Evolutionary conservation across 768 basidiomycete species (phyloP).

Genomic region (Agaricus sinodeliciosus): DNA sequence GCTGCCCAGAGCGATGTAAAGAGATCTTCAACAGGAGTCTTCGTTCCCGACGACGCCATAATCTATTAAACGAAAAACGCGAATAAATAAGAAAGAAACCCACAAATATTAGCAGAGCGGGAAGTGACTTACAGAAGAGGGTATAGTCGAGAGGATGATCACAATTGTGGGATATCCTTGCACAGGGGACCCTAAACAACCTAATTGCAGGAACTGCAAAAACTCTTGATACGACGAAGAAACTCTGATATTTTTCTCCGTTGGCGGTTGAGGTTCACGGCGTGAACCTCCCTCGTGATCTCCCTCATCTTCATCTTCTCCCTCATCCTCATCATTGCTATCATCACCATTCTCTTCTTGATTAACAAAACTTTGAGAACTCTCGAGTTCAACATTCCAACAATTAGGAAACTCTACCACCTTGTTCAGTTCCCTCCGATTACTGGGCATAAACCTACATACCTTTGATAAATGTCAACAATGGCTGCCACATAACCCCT

Average conservation of each 20-base stretch:
- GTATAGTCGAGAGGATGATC: conserved; percentile 77
- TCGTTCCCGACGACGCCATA: conserved; percentile 18
- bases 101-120: too few relatives aligned
- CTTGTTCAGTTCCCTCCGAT: neutral
- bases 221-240: conserved; percentile 64
- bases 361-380: conserved; percentile 20
- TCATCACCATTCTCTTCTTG: conserved; percentile 28
- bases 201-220: conserved; percentile 68
- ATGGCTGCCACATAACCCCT: conserved; percentile 58
- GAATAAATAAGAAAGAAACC: conserved; percentile 1
- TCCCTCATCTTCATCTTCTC: conserved; percentile 27
- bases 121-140: conserved; percentile 43
- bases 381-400: conserved; percentile 46
- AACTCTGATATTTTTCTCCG: neutral
- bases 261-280: neutral
- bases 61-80: conserved; percentile 16
- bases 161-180: conserved; percentile 81
- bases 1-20: conserved; percentile 84
- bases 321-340: conserved; percentile 28
- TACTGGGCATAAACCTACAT: neutral
- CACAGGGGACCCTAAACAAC: conserved; percentile 72
- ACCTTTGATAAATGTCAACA: conserved; percentile 73
- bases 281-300: conserved; percentile 10
- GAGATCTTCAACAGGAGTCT: conserved; percentile 37
- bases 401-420: conserved; percentile 52